Base-by-base conservation (phyloP, 768 basidiomycete genomes). In the Gloeophyllum trabeum region DNA sequence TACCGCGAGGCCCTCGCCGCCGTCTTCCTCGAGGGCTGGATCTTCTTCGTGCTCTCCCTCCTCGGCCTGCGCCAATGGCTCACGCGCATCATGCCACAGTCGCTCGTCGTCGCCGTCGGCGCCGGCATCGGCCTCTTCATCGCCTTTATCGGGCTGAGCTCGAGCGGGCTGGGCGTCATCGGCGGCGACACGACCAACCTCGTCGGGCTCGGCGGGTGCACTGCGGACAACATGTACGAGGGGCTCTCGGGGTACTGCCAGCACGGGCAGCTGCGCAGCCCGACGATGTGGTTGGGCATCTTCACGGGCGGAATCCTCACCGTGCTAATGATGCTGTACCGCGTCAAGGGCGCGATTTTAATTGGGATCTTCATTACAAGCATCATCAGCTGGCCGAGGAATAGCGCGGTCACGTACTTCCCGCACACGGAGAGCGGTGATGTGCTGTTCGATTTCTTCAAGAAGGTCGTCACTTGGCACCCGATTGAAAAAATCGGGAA, bases 31-130 rank as follows among this genome's bases (percentile, higher is more conserved):
- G 89, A 91, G 67, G 89, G 86, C 22, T 85, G 87, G 82, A 59
- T 91, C 7, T 91, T 92, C 67, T 71, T 90, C 47, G 48, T 81
- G 52, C 64, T 92, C 12, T 88, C 87, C 0, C 57, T 92, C 18
- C 64, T 91, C 23, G 89, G 89, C 46, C 69, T 92, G 41, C 85
- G 89, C 39, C 87, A 90, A 63, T 92, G 87, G 89, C 70, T 92
- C 4, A 85, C 81, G 12, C 76, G 89, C 13, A 74, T 88, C 43
- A 90, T 92, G 76, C 89, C 89, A 1, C 82, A 85, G 48, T 90
- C 88, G 3, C 71, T 92, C 21, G 79, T 89, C 3, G 70, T 89
- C 43, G 81, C 88, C 2, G 84, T 89, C 7, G 89, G 88, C 34
- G 76, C 84, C 26, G 89, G 88, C 44, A 90, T 92, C 52, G 89